phyloP scores from a whole-genome alignment of 2,329 filamentous ascomycete species.

The Drechslera avenae region DNA sequence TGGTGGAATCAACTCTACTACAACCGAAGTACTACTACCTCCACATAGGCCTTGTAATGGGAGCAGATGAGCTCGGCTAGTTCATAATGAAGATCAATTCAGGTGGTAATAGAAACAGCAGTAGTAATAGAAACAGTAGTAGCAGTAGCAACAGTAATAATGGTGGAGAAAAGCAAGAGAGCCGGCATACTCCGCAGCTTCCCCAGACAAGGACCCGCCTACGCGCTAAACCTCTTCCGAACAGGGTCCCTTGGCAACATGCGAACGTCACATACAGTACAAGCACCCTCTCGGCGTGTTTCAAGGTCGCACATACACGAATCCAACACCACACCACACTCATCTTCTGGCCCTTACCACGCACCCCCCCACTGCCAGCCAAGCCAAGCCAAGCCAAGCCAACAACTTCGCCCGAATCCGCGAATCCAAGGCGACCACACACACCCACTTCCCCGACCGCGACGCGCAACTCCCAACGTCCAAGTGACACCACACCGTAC shows the following conservation, averaged over 20 bases:
- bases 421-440: neutral
- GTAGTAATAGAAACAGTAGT: no score
- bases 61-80: no score
- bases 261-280: conserved; percentile 12
- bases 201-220: conserved; percentile 3
- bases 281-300: neutral
- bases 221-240: conserved; percentile 9
- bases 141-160: neutral
- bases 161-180: neutral
- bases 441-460: neutral
- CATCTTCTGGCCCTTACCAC: neutral
- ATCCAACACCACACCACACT: neutral
- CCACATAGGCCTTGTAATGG: no score
- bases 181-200: neutral
- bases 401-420: no score
- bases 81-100: no score
- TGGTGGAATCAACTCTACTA: no score
- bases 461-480: neutral
- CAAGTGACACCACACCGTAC: no score
- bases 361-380: neutral
- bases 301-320: neutral
- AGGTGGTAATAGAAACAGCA: no score
- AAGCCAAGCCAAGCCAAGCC: neutral
- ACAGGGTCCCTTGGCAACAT: conserved; percentile 19
- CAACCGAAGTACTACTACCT: no score